Base-by-base conservation (phyloP, 768 basidiomycete genomes). In the Lentinus brumalis region DNA sequence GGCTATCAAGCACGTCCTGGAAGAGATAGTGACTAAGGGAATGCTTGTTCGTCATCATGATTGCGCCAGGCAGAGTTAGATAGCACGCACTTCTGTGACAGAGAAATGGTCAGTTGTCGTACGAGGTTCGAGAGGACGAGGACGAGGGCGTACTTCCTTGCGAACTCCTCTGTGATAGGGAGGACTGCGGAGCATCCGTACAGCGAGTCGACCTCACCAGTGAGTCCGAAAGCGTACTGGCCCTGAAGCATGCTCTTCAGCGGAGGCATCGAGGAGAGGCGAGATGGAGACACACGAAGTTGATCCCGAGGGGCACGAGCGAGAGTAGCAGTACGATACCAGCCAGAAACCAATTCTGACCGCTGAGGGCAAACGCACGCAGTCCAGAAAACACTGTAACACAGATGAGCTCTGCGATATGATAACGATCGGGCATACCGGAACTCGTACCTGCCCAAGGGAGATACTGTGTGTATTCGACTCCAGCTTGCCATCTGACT, bases 301-400 rank as follows among this genome's bases (percentile, higher is more conserved):
- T 59, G 42, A 50, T 16, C 6, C 14, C 50, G n/a, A 40, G 21
- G 8, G 57, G 57, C 8, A 16, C 51, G 16, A 32, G 5, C 4
- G 41, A 38, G 21, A 59, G 41, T 9, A 44, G 12, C 29, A 52
- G 35, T 5, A 53, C 51, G 3, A 52, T 5, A 14, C 16, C 14
- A 11, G 57, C 15, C 29, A 59, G 41, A 0, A n/a, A 29, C 57
- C 57, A 59, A 16, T 35, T 31, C 49, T 51, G 50, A 11, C 42
- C 44, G 31, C 41, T 45, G 26, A 59, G 42, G 16, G 57, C 57
- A 42, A 44, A 32, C 9, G 46, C 57, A 11, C 56, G 56, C 56
- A 57, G 38, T 26, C 30, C 45, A 10, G 56, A 57, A 47, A 57
- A 49, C 12, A 40, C 56, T 57, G 35, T 6, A 44, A 6, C 15